These are phyloP conservation scores for Stephania yunnanensis DNA, from an alignment of 164 flowering plant genomes.

Conservation along the genomic window DNA sequence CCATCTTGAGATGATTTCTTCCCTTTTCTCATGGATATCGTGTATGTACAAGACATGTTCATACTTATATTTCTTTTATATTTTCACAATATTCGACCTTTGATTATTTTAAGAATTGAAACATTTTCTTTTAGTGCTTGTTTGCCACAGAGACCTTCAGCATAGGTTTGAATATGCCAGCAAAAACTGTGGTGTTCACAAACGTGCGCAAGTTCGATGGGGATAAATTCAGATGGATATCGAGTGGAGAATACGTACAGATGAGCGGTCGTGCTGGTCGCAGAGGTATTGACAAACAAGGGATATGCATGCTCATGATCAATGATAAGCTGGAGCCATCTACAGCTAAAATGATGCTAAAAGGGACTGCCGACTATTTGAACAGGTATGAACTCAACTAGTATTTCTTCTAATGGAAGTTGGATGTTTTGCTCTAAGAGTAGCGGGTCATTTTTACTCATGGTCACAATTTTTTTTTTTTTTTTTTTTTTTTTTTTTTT, in stretches of 20 bases:
- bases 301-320: constrained; percentile 96
- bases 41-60: not conserved
- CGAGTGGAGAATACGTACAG: constrained; percentile 98
- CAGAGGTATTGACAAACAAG: constrained; percentile 94
- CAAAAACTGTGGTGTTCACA: constrained; percentile 96
- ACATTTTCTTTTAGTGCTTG: constrained; percentile 55
- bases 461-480: too few relatives aligned
- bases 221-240: constrained; percentile 95
- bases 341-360: constrained; percentile 90
- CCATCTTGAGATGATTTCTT: not conserved
- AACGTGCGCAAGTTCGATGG: constrained; percentile 99
- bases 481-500: too few relatives aligned
- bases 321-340: constrained; percentile 98
- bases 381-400: constrained; percentile 56
- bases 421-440: not conserved
- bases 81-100: not conserved
- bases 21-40: not conserved
- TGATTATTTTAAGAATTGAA: constrained; percentile 8
- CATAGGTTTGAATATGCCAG: constrained; percentile 99
- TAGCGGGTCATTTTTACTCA: too few relatives aligned
- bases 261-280: constrained; percentile 99
- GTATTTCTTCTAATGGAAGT: not conserved
- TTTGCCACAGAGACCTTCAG: constrained; percentile 99
- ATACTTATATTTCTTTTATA: not conserved
- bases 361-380: constrained; percentile 93